Conservation (phyloP, 768 basidiomycete genomes). For the Hydnum rufescens region DNA sequence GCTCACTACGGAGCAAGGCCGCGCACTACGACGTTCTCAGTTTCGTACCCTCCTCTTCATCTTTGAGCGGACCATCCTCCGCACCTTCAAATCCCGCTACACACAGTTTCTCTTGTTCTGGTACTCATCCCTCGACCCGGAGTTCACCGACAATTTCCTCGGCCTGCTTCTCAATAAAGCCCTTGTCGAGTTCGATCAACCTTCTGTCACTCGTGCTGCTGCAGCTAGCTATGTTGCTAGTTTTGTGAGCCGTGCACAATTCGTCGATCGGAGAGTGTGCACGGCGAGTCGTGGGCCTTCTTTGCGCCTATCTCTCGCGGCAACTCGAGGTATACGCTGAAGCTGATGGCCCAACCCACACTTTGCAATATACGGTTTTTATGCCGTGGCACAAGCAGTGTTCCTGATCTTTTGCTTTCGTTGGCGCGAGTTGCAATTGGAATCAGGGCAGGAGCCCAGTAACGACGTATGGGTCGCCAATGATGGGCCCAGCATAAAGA, state of each 20-base stretch:
- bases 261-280: conserved; percentile 59
- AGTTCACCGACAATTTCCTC: conserved; percentile 83
- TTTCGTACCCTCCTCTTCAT: conserved; percentile 81
- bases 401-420: conserved; percentile 97
- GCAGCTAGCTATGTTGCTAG: conserved; percentile 87
- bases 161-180: conserved; percentile 89
- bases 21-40: conserved; percentile 32
- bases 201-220: conserved; percentile 69
- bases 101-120: conserved; percentile 96
- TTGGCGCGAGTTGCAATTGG: conserved; percentile 63
- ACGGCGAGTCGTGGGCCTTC: conserved; percentile 51
- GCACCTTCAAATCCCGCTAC: conserved; percentile 92
- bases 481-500: conserved; percentile 20
- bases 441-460: conserved; percentile 33
- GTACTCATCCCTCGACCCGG: conserved; percentile 74
- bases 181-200: conserved; percentile 35
- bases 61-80: conserved; percentile 83
- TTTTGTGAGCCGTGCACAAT: conserved; percentile 77
- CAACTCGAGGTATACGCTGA: conserved; percentile 42
- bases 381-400: conserved; percentile 77
- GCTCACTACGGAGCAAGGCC: conserved; percentile 18
- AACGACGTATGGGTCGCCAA: conserved; percentile 22
- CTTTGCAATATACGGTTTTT: conserved; percentile 45
- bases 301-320: conserved; percentile 67
- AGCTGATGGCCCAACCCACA: conserved; percentile 14